Percentiles rank a stretch among this genome's conserved stretches.
Evolutionary conservation across 1,284 basidiomycete species (phyloP).

Genomic region (Phenoliferia sp.): DNA sequence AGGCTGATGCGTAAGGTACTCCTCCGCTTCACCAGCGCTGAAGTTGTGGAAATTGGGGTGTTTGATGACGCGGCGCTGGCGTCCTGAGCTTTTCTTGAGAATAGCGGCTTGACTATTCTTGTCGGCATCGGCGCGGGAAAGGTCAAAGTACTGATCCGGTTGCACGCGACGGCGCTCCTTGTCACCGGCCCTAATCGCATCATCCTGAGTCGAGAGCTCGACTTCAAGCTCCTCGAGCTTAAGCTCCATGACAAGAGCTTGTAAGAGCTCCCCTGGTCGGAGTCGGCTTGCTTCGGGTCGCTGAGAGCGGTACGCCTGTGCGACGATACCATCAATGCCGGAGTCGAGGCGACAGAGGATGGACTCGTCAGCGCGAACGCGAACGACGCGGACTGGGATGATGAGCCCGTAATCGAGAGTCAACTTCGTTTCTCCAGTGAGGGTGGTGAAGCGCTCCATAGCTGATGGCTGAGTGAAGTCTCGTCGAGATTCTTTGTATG

Average conservation of each 20-base stretch:
- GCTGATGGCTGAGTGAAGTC: constrained; percentile 62
- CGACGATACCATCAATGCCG: constrained; percentile 81
- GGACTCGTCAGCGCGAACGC: constrained; percentile 51
- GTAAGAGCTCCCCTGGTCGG: constrained; percentile 63
- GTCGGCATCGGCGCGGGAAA: constrained; percentile 61
- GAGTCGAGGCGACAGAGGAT: constrained; percentile 76
- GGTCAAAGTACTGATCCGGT: constrained; percentile 65
- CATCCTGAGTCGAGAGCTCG: constrained; percentile 54
- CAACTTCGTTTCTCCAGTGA: constrained; percentile 82
- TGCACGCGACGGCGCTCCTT: constrained; percentile 58
- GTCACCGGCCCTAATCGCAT: constrained; percentile 50
- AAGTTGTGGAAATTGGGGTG: constrained; percentile 99
- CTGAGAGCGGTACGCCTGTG: constrained; percentile 56
- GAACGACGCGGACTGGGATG: constrained; percentile 68
- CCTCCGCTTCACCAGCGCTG: constrained; percentile 84
- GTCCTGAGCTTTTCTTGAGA: constrained; percentile 68
- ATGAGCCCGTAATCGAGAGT: constrained; percentile 77
- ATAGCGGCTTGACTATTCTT: constrained; percentile 61
- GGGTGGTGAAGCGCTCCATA: constrained; percentile 88
- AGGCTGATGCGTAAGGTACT: constrained; percentile 81
- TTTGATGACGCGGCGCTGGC: constrained; percentile 76
- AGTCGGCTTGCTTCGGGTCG: constrained; percentile 34
- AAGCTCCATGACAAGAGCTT: constrained; percentile 71
- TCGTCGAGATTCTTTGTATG: constrained; percentile 73
- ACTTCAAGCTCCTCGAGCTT: constrained; percentile 59